Percentiles rank a stretch among this genome's conserved stretches.
These are phyloP conservation scores for Tulasnella sp. DNA, from an alignment of 768 basidiomycete species.

Conservation along the genomic window DNA sequence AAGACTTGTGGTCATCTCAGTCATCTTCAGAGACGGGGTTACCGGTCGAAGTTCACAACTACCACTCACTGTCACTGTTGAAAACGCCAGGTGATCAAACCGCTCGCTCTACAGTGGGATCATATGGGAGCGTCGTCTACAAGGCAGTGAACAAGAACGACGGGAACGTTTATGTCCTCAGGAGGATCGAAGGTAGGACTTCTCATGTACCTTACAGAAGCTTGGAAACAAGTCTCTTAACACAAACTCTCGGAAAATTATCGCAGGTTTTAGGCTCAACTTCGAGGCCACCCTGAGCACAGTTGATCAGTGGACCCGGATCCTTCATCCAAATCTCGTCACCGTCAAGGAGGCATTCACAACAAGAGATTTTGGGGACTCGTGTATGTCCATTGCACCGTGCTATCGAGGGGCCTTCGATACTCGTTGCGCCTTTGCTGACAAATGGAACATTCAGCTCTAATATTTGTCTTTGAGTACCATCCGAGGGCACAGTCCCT, in stretches of 20 bases:
- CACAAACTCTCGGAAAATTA: background rate
- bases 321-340: conserved; percentile 80
- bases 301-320: conserved; percentile 75
- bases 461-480: conserved; percentile 86
- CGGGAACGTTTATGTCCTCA: conserved; percentile 62
- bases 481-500: conserved; percentile 76
- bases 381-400: conserved; percentile 54
- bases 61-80: conserved; percentile 75
- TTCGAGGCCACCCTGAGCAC: conserved; percentile 70
- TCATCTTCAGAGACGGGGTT: conserved; percentile 31
- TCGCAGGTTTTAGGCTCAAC: conserved; percentile 66
- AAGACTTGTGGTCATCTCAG: conserved; percentile 31
- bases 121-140: conserved; percentile 76
- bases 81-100: conserved; percentile 44
- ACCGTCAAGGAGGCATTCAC: conserved; percentile 87
- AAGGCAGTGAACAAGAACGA: conserved; percentile 67
- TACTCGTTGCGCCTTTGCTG: conserved; percentile 6
- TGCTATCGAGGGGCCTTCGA: conserved; percentile 1
- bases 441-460: conserved; percentile 43
- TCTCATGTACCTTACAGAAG: background rate
- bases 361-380: conserved; percentile 82
- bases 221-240: background rate
- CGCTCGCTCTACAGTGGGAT: conserved; percentile 64
- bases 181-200: conserved; percentile 75
- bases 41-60: conserved; percentile 82